Percentiles rank a stretch among this genome's conserved stretches.
phyloP scores from a whole-genome alignment of 1,139 yeast genomes.

The Geotrichum carabidarum region DNA sequence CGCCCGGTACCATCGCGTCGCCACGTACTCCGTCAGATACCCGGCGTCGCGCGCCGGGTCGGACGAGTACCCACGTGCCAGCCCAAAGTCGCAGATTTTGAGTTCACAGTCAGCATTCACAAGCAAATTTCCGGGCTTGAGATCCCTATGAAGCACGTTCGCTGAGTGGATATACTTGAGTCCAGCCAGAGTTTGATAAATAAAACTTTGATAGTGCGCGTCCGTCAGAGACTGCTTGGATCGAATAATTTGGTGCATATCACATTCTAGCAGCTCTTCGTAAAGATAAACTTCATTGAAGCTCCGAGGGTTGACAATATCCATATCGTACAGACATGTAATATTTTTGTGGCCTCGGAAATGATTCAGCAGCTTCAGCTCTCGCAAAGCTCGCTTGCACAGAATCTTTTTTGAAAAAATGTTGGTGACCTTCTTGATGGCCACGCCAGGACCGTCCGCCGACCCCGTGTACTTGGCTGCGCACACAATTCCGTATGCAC shows the following conservation, averaged over 20 bases:
- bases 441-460: conserved; percentile 52
- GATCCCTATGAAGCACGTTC: conserved; percentile 87
- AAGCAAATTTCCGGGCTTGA: conserved; percentile 87
- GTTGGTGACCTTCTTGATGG: conserved; percentile 87
- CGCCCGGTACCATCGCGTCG: conserved; percentile 97
- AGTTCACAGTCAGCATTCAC: conserved; percentile 96
- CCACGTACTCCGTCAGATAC: conserved; percentile 91
- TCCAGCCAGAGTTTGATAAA: conserved; percentile 90
- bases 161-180: conserved; percentile 93
- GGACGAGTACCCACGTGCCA: conserved; percentile 89
- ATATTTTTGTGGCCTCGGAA: conserved; percentile 69
- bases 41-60: conserved; percentile 86
- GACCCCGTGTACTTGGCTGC: conserved; percentile 75
- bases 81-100: conserved; percentile 93
- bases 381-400: conserved; percentile 85
- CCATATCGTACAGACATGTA: conserved; percentile 89
- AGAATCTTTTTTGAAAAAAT: conserved; percentile 82
- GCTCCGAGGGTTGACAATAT: conserved; percentile 75
- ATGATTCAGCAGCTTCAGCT: conserved; percentile 78
- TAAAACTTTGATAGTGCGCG: conserved; percentile 87
- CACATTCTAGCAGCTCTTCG: conserved; percentile 97
- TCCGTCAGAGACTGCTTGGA: conserved; percentile 93
- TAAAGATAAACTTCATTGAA: conserved; percentile 89
- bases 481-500: conserved; percentile 95
- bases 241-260: conserved; percentile 92